These are phyloP conservation scores for Paramecium tetraurelia DNA, from an alignment of 73 alveolate species.

Conservation along the genomic window DNA sequence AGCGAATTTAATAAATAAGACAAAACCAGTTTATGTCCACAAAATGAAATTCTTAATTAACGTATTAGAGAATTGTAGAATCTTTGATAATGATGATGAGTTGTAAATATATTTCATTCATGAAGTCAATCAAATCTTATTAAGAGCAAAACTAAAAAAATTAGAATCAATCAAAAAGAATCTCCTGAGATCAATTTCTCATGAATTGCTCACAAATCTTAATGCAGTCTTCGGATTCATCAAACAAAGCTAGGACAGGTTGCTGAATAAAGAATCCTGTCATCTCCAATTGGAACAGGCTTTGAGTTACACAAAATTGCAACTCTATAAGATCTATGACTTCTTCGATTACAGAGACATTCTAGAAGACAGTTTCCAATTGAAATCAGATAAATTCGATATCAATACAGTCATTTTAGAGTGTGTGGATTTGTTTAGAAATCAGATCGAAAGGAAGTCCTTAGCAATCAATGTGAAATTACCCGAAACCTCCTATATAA, in stretches of 20 bases:
- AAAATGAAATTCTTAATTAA: neutral
- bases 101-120: slow-evolving; percentile 16
- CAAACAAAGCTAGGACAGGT: neutral
- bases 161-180: neutral
- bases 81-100: neutral
- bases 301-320: neutral
- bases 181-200: neutral
- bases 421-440: neutral
- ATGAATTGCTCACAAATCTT: neutral
- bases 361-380: neutral
- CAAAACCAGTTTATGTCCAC: neutral
- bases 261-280: neutral
- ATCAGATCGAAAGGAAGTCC: neutral
- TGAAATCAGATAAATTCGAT: neutral
- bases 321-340: neutral
- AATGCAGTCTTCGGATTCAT: slow-evolving; percentile 12
- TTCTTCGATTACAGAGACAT: slow-evolving; percentile 13
- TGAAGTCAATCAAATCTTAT: neutral
- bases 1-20: neutral
- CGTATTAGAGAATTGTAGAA: neutral
- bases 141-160: neutral
- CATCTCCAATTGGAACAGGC: neutral
- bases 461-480: neutral
- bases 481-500: neutral
- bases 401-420: neutral